Evolutionary conservation across 2,329 filamentous ascomycete species (phyloP), one percentile per base, ranked within the genome.

Genomic region (Mariannaea sp.): DNA sequence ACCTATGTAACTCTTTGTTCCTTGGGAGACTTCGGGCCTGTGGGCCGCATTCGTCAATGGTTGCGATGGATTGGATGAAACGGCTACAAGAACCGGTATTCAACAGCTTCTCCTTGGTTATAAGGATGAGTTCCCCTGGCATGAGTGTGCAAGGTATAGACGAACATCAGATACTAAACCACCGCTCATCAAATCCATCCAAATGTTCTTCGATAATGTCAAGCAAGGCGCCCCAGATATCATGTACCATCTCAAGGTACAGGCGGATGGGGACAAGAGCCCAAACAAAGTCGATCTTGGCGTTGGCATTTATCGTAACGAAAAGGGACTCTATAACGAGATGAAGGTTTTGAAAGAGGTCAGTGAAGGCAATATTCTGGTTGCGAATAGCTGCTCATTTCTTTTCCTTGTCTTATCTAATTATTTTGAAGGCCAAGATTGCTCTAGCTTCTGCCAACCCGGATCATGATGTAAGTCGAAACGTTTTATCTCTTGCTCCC

Each of bases 231-330:
- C 65, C 10, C 53, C 55, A 10, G 71, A 74, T 43, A 63, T 65
- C 9, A 71, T 73, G 59, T 71, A 62, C 46, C 53, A 57, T 10
- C 61, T 73, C n/a, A 72, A 71, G 47, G 60, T 59, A 7, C 55
- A 56, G n/a, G 65, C 66, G 5, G 67, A 70, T 26, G 59, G 52
- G 17, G 71, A 73, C 30, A 49, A 40, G 2, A 59, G 54, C 12
- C 60, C 65, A 0, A 47, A 62, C 12, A 73, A 73, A 47, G 66
- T 73, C 7, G 71, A 74, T 42, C 57, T 74, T 5, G 71, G 70
- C 9, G 70, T 72, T 10, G 71, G 71, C 1, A 68, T 73, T 16
- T 73, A 72, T 49, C 60, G 71, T 6, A 70, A 70, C 30, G 69
- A 72, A 40, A 17, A 64, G 7, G 69, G 68, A 1, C 35, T 47